These are phyloP conservation scores for Pichia gijzeniarum DNA, from an alignment of 805 yeast genomes.

Conservation along the genomic window DNA sequence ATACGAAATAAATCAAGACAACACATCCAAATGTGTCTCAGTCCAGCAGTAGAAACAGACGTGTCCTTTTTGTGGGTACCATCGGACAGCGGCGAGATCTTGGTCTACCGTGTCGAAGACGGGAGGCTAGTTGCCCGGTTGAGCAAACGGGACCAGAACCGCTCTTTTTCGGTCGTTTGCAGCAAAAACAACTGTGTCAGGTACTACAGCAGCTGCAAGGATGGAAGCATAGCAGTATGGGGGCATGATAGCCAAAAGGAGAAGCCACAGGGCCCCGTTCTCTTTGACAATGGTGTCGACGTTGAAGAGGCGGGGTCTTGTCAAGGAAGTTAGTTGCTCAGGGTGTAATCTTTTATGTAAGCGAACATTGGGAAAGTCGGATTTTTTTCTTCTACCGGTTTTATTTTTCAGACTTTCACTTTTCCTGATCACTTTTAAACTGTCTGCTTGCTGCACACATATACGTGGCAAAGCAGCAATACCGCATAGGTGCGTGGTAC, in stretches of 20 bases:
- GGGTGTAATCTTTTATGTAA: too few relatives aligned
- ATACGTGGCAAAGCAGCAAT: too few relatives aligned
- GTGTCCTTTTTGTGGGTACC: conserved; percentile 60
- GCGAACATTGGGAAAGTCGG: too few relatives aligned
- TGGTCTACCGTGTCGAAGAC: conserved; percentile 49
- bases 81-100: conserved; percentile 67
- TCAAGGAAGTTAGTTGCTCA: too few relatives aligned
- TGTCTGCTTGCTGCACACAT: too few relatives aligned
- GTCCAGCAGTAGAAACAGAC: conserved; percentile 46
- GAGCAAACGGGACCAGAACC: conserved; percentile 21
- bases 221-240: conserved; percentile 63
- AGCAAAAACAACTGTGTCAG: conserved; percentile 39
- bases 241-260: conserved; percentile 29
- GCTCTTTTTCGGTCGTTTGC: conserved; percentile 49
- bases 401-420: too few relatives aligned
- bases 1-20: conserved; percentile 60
- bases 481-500: too few relatives aligned
- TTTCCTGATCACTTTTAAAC: too few relatives aligned
- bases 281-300: conserved; percentile 20
- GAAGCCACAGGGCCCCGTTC: conserved; percentile 4
- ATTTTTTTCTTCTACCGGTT: too few relatives aligned
- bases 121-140: conserved; percentile 60
- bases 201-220: conserved; percentile 56
- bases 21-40: conserved; percentile 47
- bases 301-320: not conserved